Evolutionary conservation across 139 green algal species (phyloP), one percentile per base, ranked within the genome.

Genomic region (Pseudopediastrum boryanum): DNA sequence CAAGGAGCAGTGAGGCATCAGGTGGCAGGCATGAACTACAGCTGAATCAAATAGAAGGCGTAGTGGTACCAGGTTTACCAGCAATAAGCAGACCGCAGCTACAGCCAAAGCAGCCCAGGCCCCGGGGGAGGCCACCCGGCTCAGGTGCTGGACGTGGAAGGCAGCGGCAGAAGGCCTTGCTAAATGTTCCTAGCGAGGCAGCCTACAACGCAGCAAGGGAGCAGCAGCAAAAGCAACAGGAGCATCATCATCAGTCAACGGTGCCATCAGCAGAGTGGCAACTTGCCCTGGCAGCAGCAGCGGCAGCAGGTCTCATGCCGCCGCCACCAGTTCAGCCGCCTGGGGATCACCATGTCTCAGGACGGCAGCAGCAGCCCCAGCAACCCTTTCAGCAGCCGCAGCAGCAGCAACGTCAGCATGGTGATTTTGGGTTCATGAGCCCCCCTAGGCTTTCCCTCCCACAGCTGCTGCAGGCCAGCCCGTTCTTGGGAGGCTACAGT

Each of bases 141-240:
- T 35, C 62, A 70, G 44, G 44, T 42, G 43, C 67, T 63, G 27
- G 35, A 70, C 16, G n/a, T n/a, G 13, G 29, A 38, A 27, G 19
- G 27, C 65, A 54, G 65, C 65, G 35, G 65, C 67, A 75, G 13
- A n/a, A 61, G 44, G 44, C 59, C 16, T 66, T 66, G 36, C 31
- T 31, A 66, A 66, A 12, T 29, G 58, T 31, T 42, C 58, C 58
- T 66, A 31, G 38, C 23, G 58, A 66, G 9, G 58, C 58, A 36
- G 58, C 58, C 58, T 66, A 31, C 58, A 66, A 31, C 58, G 23
- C 58, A 42, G 58, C 38, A 29, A 66, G 58, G 21, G 25, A 39
- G 13, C 43, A 27, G 62, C 62, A 43, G 7, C 62, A 70, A 36
- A 35, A 39, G n/a, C 62, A 70, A 21, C 48, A 58, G 48, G 19